A percentile compares a stretch with the other conserved stretches of the same genome.
Evolutionary conservation across 2,329 filamentous ascomycete genomes (phyloP).

Genomic region (Fonsecaea multimorphosa): DNA sequence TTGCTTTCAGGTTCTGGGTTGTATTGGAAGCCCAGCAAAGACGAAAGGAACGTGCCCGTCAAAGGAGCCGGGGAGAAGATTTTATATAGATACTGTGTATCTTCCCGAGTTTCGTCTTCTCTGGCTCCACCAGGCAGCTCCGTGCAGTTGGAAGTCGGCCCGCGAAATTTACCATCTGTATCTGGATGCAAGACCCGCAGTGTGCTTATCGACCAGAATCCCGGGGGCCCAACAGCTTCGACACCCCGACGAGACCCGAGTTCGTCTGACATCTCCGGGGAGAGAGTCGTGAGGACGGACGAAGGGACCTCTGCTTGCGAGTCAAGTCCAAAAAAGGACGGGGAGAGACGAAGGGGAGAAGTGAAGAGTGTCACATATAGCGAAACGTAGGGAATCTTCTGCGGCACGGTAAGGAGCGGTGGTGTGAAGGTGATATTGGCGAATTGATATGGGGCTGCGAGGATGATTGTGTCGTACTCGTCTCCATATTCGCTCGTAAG

Average conservation of each 20-base stretch:
- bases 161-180: constrained; percentile 37
- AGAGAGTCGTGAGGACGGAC: constrained; percentile 82
- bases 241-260: constrained; percentile 48
- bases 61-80: constrained; percentile 65
- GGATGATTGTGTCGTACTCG: constrained; percentile 76
- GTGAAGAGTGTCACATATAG: constrained; percentile 91
- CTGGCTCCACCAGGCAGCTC: constrained; percentile 2
- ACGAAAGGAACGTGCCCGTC: constrained; percentile 54
- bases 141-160: constrained; percentile 10
- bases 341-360: constrained; percentile 73
- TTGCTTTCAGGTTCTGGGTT: constrained; percentile 31
- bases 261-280: constrained; percentile 58
- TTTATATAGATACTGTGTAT: constrained; percentile 64
- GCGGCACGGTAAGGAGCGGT: constrained; percentile 61
- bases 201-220: constrained; percentile 86
- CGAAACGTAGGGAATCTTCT: constrained; percentile 81
- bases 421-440: constrained; percentile 66
- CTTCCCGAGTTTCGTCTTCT: constrained; percentile 7
- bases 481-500: constrained; percentile 18
- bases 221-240: constrained; percentile 70
- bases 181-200: constrained; percentile 68
- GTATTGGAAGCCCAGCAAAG: constrained; percentile 55
- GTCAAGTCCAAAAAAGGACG: constrained; percentile 72
- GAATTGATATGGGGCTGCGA: constrained; percentile 85
- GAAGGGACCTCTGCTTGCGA: constrained; percentile 66